Base-by-base conservation (phyloP, 176 grass and related monocot species). In the Miscanthus lutarioriparius region DNA sequence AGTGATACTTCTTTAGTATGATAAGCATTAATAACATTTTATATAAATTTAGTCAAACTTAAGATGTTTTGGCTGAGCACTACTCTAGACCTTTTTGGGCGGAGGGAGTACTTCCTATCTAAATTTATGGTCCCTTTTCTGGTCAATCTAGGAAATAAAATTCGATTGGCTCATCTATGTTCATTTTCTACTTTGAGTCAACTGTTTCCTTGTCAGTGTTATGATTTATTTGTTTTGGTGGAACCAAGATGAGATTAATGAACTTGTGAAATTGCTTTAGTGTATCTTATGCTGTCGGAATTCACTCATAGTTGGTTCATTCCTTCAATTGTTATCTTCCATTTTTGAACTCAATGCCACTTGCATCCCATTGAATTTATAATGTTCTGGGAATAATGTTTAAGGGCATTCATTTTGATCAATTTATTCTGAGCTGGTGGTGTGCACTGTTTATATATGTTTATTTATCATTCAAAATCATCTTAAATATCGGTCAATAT, bases 391-490 rank as follows among this genome's bases (percentile, higher is more conserved):
- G 45, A 17, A 48, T 72, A 56, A n/a, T 54, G 33, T 67, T 79
- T 56, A 27, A 25, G 19, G 82, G 16, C 44, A 59, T 78, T 47
- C 25, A 82, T 82, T 77, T 51, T 77, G 33, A 48, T 28, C 65
- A 66, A 30, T 67, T 59, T 41, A 64, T 58, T 8, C 64, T 10
- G 49, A 49, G 77, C 19, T 80, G 26, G 28, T 54, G 28, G 48
- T 36, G 7, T 41, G 10, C 41, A 87, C 47, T 75, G 14, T 64
- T 82, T 36, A 16, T 54, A 72, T 77, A 56, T 66, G 35, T 35
- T 73, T 86, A 82, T 73, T 58, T 86, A 78, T 73, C 16, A 45
- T 83, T 85, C 10, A 5, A 72, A 74, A 69, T 38, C 15, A 83
- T 67, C 66, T 45, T 67, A 90, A 82, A 82, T 30, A 26, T 61